Evolutionary conservation across 495 filamentous ascomycete genomes (phyloP), one percentile per base, ranked within the genome.

Genomic region (Trichoderma reesei): DNA sequence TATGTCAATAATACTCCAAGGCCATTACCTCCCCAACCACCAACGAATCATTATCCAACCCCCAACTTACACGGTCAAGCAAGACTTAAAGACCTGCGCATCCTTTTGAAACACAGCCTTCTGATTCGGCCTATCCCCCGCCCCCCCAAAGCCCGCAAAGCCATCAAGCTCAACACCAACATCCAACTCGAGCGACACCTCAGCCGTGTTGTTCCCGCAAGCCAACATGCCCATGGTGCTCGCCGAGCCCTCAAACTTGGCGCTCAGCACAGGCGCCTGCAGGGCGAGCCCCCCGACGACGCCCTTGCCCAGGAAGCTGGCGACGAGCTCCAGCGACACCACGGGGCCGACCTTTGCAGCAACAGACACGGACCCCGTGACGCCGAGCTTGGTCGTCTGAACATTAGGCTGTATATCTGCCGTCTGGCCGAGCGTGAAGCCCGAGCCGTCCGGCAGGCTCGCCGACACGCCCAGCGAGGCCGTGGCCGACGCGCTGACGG

Each of bases 111-210:
- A 60, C 13, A 64, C 54, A 7, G 18, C 20, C 7, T 33, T 41
- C 48, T 41, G 31, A 9, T 60, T 60, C 6, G 63, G 63, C 48
- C 41, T 11, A 31, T 64, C 63, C 6, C 3, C n/a, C 8, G 18
- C n/a, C 13, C 34, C 37, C 18, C 63, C 63, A 10, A 59, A 36
- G 14, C 63, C 63, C 7, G 14, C 63, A 39, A 64, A 64, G 37
- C 38, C 46, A 56, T 64, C 51, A 9, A 64, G 31, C 48, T 60
- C 48, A 33, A 37, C 63, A 20, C 63, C 63, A 20, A 60, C 51
- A 31, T 56, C 51, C 5, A 64, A 9, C 26, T 37, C 51, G 1
- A 64, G n/a, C 16, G 33, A 39, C 16, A 64, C 38, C 31, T 39
- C 63, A n/a, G 39, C 63, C 36, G 3, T 44, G 37, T 51, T 41